phyloP scores from a whole-genome alignment of 495 filamentous ascomycete species.

The Podospora pseudopauciseta region DNA sequence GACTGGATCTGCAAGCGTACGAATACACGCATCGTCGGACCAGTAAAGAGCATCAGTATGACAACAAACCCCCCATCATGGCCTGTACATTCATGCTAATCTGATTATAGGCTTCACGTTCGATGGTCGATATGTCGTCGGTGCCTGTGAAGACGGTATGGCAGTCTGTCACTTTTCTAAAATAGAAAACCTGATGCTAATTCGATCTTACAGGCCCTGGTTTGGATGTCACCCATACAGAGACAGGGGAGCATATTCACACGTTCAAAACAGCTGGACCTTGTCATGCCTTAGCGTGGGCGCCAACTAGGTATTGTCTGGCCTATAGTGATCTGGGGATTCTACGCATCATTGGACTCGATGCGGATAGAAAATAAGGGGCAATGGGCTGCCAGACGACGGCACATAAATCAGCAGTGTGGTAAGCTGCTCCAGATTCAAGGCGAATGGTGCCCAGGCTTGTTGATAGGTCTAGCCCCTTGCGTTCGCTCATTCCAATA shows the following conservation, averaged over 20 bases:
- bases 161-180: slow-evolving; percentile 9
- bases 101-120: slow-evolving; percentile 64
- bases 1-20: slow-evolving; percentile 89
- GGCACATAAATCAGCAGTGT: neutral
- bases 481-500: neutral
- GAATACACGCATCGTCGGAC: slow-evolving; percentile 69
- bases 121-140: slow-evolving; percentile 83
- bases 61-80: neutral
- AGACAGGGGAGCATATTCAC: slow-evolving; percentile 82
- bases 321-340: slow-evolving; percentile 82
- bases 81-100: slow-evolving; percentile 20
- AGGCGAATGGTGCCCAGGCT: neutral
- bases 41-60: slow-evolving; percentile 73
- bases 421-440: neutral
- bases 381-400: neutral
- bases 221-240: slow-evolving; percentile 73
- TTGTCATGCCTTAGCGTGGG: slow-evolving; percentile 76
- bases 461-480: neutral
- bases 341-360: slow-evolving; percentile 74
- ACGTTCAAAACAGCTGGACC: slow-evolving; percentile 66
- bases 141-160: slow-evolving; percentile 76
- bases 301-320: slow-evolving; percentile 82
- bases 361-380: slow-evolving; percentile 39
- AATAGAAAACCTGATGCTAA: slow-evolving; percentile 12
- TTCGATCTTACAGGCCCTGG: slow-evolving; percentile 42